A percentile compares a stretch with the other conserved stretches of the same genome.
Conservation (phyloP, 345 rosid genomes). For the Rhodamnia argentea region DNA sequence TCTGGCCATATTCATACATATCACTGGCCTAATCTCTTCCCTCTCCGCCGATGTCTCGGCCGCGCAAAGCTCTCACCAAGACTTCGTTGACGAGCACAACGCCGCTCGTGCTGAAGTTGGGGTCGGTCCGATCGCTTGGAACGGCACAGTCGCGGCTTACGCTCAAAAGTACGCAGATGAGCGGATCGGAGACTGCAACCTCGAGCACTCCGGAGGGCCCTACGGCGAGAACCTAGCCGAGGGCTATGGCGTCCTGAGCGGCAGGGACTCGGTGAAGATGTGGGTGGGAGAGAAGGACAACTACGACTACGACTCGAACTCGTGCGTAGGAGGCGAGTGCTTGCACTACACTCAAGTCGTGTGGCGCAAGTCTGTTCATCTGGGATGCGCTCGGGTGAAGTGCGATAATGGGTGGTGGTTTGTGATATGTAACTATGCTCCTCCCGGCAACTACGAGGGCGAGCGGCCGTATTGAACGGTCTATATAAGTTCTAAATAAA, state of each 20-base stretch:
- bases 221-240: slow-evolving; percentile 60
- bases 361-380: slow-evolving; percentile 37
- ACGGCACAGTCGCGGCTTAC: slow-evolving; percentile 27
- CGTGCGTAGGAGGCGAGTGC: slow-evolving; percentile 34
- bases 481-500: neutral
- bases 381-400: slow-evolving; percentile 61
- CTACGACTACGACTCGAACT: slow-evolving; percentile 39
- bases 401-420: slow-evolving; percentile 45
- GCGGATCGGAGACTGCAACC: slow-evolving; percentile 21
- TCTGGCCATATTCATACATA: neutral
- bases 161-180: slow-evolving; percentile 31
- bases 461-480: slow-evolving; percentile 22
- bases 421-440: slow-evolving; percentile 52
- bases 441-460: slow-evolving; percentile 40
- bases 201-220: slow-evolving; percentile 46
- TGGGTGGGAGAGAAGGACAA: slow-evolving; percentile 43
- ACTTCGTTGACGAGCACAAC: slow-evolving; percentile 42
- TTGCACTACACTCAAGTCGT: slow-evolving; percentile 72
- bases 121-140: slow-evolving; percentile 41
- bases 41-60: neutral
- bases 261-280: slow-evolving; percentile 30
- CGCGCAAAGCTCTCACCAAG: slow-evolving; percentile 22
- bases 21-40: neutral
- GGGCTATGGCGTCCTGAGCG: slow-evolving; percentile 23
- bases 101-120: slow-evolving; percentile 27